A percentile compares a stretch with the other conserved stretches of the same genome.
Conservation (phyloP, 2,329 filamentous ascomycete genomes). For the Scytalidium lignicola region DNA sequence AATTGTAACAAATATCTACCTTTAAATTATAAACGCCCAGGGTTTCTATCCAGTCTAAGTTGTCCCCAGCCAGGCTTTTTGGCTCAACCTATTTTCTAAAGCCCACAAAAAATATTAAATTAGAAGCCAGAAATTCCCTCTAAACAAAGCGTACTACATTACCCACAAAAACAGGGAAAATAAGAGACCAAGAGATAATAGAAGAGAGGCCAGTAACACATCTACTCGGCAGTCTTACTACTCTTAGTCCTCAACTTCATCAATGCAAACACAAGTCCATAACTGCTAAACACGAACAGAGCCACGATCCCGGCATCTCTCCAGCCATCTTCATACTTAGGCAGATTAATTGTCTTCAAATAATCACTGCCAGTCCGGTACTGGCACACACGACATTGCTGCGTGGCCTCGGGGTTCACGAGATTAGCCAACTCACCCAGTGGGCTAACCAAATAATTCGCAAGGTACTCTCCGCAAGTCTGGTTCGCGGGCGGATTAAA, state of each 20-base stretch:
- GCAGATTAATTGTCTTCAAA: conserved; percentile 52
- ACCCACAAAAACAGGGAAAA: not conserved
- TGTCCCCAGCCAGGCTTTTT: too few relatives aligned
- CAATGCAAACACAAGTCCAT: conserved; percentile 39
- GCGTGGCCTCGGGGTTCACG: conserved; percentile 53
- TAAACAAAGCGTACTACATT: too few relatives aligned
- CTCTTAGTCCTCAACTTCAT: conserved; percentile 45
- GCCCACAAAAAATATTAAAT: too few relatives aligned
- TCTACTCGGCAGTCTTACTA: conserved; percentile 35
- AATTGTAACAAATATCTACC: too few relatives aligned
- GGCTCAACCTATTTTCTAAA: too few relatives aligned
- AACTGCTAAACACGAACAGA: conserved; percentile 36
- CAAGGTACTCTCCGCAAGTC: conserved; percentile 53
- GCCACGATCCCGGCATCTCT: conserved; percentile 51
- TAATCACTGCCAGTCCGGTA: conserved; percentile 56
- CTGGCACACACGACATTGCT: conserved; percentile 55
- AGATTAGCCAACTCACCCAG: conserved; percentile 45
- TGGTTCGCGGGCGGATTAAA: conserved; percentile 36
- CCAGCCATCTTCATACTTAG: conserved; percentile 61
- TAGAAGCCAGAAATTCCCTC: too few relatives aligned
- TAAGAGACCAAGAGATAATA: not conserved
- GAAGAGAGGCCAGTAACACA: too few relatives aligned
- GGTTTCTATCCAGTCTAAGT: too few relatives aligned
- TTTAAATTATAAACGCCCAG: too few relatives aligned
- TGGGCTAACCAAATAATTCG: conserved; percentile 39